Percentiles rank a stretch among this genome's conserved stretches.
phyloP scores from a whole-genome alignment of 148 eudicot species.

The Diospyros lotus region DNA sequence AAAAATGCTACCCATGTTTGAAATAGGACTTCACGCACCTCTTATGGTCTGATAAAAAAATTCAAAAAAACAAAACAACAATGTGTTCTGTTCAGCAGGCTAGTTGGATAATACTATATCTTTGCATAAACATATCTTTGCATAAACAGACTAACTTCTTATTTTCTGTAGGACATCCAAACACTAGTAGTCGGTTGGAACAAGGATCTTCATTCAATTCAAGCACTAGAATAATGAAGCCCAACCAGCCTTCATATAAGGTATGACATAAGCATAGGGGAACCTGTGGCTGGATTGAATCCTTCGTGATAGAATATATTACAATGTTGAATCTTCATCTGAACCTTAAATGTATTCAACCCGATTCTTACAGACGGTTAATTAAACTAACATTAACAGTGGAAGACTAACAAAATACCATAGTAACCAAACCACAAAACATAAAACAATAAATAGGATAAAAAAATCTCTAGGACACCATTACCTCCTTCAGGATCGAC shows the following conservation, averaged over 20 bases:
- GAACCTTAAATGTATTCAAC: background rate
- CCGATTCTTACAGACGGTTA: background rate
- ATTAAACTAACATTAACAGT: background rate
- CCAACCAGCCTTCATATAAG: background rate
- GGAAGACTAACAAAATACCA: background rate
- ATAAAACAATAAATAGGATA: background rate
- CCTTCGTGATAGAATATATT: background rate
- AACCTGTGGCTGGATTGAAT: too few relatives aligned
- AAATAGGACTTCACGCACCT: background rate
- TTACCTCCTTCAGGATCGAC: conserved; percentile 58
- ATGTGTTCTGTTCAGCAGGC: background rate
- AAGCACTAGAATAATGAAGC: conserved; percentile 1
- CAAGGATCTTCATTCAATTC: background rate
- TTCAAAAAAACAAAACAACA: background rate
- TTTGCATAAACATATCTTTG: background rate
- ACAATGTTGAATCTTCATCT: background rate
- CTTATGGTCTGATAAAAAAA: background rate
- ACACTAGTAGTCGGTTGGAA: background rate
- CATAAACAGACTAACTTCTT: background rate
- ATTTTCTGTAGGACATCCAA: background rate
- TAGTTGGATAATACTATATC: background rate
- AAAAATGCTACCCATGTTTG: background rate
- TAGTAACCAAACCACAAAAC: conserved; percentile 4
- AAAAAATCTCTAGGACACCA: background rate
- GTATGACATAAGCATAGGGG: too few relatives aligned